Evolutionary conservation across 768 basidiomycete genomes (phyloP).

Genomic region (Cubamyces sp.): DNA sequence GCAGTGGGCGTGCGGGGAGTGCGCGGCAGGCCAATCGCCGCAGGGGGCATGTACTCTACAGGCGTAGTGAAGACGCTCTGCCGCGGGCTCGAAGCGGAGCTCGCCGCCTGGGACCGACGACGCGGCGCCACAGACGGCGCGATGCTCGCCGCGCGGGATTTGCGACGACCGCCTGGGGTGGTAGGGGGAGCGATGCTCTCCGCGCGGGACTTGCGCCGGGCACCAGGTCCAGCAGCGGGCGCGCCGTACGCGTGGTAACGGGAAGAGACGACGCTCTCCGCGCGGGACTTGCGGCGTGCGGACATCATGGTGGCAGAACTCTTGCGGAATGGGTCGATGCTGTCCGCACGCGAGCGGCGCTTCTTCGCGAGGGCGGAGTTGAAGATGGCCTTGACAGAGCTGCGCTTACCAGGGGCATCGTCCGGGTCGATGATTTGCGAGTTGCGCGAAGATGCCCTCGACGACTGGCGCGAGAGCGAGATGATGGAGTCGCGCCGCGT

Average conservation of each 20-base stretch:
- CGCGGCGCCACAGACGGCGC: conserved; percentile 11
- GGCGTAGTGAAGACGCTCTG: conserved; percentile 7
- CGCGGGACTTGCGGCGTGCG: conserved; percentile 11
- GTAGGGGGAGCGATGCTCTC: not conserved
- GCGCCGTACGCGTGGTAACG: not conserved
- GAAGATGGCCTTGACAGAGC: not conserved
- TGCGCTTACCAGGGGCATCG: not conserved
- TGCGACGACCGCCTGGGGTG: not conserved
- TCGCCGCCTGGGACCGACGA: conserved; percentile 7
- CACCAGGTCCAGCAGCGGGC: too few species aligned
- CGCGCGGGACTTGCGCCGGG: not conserved
- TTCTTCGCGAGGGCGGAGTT: conserved; percentile 10
- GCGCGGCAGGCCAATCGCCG: conserved; percentile 10
- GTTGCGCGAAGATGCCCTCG: conserved; percentile 22
- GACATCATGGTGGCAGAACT: not conserved
- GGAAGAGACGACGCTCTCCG: not conserved
- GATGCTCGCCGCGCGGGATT: conserved; percentile 11
- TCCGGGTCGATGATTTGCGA: conserved; percentile 6
- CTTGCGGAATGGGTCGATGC: conserved; percentile 26
- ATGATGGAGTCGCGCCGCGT: conserved; percentile 18
- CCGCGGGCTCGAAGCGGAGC: not conserved
- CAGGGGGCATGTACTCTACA: not conserved
- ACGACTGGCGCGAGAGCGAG: conserved; percentile 24
- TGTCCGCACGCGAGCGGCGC: conserved; percentile 23
- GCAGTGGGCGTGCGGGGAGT: conserved; percentile 21